Evolutionary conservation across 2,329 filamentous ascomycete genomes (phyloP).

Genomic region (Hymenoscyphus albidus): DNA sequence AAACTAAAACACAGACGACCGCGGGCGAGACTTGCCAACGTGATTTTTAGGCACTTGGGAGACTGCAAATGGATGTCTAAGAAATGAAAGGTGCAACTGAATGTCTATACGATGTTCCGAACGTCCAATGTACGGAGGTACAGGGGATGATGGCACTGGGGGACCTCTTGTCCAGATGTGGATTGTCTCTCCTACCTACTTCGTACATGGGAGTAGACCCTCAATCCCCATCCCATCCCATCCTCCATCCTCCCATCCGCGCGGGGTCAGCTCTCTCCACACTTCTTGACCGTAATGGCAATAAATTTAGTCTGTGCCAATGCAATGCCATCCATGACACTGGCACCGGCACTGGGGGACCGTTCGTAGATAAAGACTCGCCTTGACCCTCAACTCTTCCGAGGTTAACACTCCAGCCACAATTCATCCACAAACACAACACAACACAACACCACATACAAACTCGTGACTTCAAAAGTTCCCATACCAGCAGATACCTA

Average conservation of each 20-base stretch:
- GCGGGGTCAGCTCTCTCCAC: conserved; percentile 19
- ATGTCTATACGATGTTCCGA: background rate
- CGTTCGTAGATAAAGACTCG: conserved; percentile 19
- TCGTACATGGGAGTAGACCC: conserved; percentile 15
- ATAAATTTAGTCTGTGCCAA: conserved; percentile 16
- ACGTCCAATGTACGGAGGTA: background rate
- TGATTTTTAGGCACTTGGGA: background rate
- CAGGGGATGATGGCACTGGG: background rate
- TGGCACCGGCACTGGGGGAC: conserved; percentile 7
- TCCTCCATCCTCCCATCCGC: conserved; percentile 23
- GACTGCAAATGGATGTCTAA: background rate
- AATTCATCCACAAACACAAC: conserved; percentile 3
- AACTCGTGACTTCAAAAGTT: background rate
- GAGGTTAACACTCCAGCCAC: conserved; percentile 9
- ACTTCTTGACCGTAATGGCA: conserved; percentile 19
- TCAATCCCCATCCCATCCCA: conserved; percentile 28
- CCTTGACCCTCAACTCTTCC: background rate
- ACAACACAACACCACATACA: conserved; percentile 1
- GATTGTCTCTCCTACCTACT: conserved; percentile 1
- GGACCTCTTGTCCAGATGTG: conserved; percentile 4
- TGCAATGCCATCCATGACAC: conserved; percentile 9
- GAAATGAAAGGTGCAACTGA: background rate
- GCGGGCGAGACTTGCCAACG: background rate
- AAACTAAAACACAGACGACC: no score
- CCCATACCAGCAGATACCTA: background rate